Percentiles rank a stretch among this genome's conserved stretches.
These are phyloP conservation scores for Lepidium africanum DNA, from an alignment of 345 rosid species.

Conservation along the genomic window DNA sequence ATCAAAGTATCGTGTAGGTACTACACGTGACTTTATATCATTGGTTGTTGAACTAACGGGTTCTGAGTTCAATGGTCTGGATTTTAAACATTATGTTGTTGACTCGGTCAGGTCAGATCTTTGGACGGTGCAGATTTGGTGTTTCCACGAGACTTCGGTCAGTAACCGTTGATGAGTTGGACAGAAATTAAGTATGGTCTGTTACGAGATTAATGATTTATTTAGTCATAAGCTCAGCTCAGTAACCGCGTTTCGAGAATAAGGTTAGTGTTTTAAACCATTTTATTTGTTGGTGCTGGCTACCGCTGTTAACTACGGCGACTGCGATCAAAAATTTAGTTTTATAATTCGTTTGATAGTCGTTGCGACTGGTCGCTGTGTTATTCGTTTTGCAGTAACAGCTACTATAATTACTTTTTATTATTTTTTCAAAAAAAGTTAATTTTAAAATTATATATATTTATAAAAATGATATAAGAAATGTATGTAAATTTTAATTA, in stretches of 20 bases:
- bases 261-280: neutral
- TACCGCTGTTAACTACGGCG: too few species aligned
- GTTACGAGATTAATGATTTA: slow-evolving; percentile 4
- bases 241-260: slow-evolving; percentile 1
- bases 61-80: neutral
- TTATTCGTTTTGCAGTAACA: too few species aligned
- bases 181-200: neutral
- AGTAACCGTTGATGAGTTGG: slow-evolving; percentile 21
- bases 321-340: too few species aligned
- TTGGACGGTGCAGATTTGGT: slow-evolving; percentile 22
- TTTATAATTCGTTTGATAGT: too few species aligned
- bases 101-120: neutral
- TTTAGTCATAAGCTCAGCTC: neutral
- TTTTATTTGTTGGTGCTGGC: neutral
- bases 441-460: too few species aligned
- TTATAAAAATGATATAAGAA: too few species aligned
- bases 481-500: too few species aligned
- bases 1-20: neutral
- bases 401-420: too few species aligned
- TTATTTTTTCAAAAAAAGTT: too few species aligned
- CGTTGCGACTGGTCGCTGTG: too few species aligned
- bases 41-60: slow-evolving; percentile 13
- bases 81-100: neutral
- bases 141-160: slow-evolving; percentile 6
- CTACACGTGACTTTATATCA: neutral